Base-by-base conservation (phyloP, 164 flowering plant species). In the Platanus orientalis region DNA sequence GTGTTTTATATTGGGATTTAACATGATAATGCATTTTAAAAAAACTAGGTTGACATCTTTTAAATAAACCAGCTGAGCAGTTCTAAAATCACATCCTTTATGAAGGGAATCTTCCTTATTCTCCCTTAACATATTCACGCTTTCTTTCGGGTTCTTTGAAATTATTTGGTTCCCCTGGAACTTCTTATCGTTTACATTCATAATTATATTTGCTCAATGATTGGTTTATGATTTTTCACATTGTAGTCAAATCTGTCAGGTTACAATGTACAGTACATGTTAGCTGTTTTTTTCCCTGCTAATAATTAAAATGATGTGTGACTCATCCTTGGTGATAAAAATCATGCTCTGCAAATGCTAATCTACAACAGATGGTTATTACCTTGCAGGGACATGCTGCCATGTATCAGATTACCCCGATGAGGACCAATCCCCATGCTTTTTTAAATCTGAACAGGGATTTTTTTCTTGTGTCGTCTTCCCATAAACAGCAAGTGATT, bases 301-400 rank as follows among this genome's bases (percentile, higher is more conserved):
- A 21, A n/a, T n/a, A 44, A 40, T 39, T 57, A 40, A 21, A 11
- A n/a, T 50, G 32, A 34, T 45, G 17, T 64, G 4, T 42, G 26
- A 9, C 32, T 42, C 36, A 24, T 36, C 6, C 48, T 23, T 54
- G 26, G 2, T 16, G 36, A 26, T 42, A 50, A 0, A 32, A 23
- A 52, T 19, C 27, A 36, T 44, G 12, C 36, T 45, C 26, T 27
- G 32, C 11, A 62, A 61, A 51, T 40, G 58, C 65, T 69, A 19
- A 65, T 25, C 32, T 54, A 23, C 34, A 54, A 49, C 13, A 42
- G 13, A 55, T 66, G 45, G 39, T 69, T 60, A 20, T 40, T 57
- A 24, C 14, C 51, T 64, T 79, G 73, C 89, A 90, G 93, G 83
- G 75, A 14, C 69, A 68, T 65, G 69, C 61, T 60, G 60, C 64